Percentiles rank a stretch among this genome's conserved stretches.
Conservation (phyloP, 352 stramenopile genomes). For the Thraustotheca clavata region DNA sequence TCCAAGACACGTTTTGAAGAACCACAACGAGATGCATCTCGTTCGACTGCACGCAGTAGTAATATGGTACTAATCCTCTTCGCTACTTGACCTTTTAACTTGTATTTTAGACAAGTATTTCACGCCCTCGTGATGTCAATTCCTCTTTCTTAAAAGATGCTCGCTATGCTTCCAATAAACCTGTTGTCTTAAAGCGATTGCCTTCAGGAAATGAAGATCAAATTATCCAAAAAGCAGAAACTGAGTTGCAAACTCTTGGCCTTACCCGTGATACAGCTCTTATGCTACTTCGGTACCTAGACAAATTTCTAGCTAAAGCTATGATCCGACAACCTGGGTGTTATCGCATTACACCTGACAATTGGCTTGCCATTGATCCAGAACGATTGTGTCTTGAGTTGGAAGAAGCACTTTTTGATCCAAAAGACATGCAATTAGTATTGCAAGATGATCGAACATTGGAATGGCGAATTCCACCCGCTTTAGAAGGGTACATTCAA, state of each 20-base stretch:
- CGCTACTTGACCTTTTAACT: background rate
- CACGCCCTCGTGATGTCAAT: background rate
- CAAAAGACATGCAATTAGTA: background rate
- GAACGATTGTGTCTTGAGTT: constrained; percentile 14
- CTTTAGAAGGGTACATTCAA: constrained; percentile 19
- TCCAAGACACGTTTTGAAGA: background rate
- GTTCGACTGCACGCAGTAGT: background rate
- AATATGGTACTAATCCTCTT: background rate
- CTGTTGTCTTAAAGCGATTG: constrained; percentile 13
- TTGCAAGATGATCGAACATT: background rate
- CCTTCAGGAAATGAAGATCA: constrained; percentile 11
- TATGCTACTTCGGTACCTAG: constrained; percentile 19
- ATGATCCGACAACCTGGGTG: constrained; percentile 11
- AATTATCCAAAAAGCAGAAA: constrained; percentile 1
- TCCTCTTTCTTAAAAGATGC: constrained; percentile 11
- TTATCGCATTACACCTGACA: constrained; percentile 21
- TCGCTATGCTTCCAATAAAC: constrained; percentile 1
- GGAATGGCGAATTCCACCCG: constrained; percentile 16
- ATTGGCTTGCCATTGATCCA: constrained; percentile 20
- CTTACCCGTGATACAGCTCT: background rate
- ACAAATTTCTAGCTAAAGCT: constrained; percentile 18
- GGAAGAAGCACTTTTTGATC: constrained; percentile 17
- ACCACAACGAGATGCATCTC: background rate
- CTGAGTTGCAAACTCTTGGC: background rate
- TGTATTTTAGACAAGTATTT: background rate